Base-by-base conservation (phyloP, 2,329 filamentous ascomycete species). In the Sporothrix luriei region DNA sequence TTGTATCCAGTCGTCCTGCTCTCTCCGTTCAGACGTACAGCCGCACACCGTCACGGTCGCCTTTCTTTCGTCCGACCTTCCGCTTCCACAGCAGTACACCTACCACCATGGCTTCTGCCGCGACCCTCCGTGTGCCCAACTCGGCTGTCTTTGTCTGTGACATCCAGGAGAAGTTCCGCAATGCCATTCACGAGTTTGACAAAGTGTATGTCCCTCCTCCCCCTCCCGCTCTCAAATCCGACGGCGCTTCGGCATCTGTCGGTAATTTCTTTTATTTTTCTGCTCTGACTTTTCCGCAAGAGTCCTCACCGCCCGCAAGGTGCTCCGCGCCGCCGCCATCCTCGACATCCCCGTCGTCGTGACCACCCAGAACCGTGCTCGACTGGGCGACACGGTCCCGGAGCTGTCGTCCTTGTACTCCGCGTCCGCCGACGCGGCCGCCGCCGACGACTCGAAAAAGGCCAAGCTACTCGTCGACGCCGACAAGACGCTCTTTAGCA, bases 401-500 rank as follows among this genome's bases (percentile, higher is more conserved):
- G 89, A 95, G 76, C 86, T 98, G 26, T 79, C 83, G 71, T 76
- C 82, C 5, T 80, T 85, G 59, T 83, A 90, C 68, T 76, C 83
- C 70, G 76, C 80, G 51, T 76, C 83, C 69, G 76, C 80, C 51
- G 85, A 46, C 11, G 11, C 87, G 1, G 77, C 84, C 33, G 62
- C 3, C 5, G 51, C 13, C 49, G n/a, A 21, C n/a, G n/a, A 21
- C 48, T 4, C 46, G 2, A 16, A 21, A 16, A 66, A 46, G 55
- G 72, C 73, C 43, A 62, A n/a, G 57, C 66, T 72, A 14, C 21
- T 70, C 51, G 65, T 72, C 48, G 80, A 91, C 75, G 82, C 87
- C 74, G 94, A 98, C 84, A 98, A 98, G 82, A 94, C 92, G 5
- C 85, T 87, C 66, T 98, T 98, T 83, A 92, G 89, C 77, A 98